These are phyloP conservation scores for Wickerhamiella vanderwaltii DNA, from an alignment of 805 yeast species.

Conservation along the genomic window DNA sequence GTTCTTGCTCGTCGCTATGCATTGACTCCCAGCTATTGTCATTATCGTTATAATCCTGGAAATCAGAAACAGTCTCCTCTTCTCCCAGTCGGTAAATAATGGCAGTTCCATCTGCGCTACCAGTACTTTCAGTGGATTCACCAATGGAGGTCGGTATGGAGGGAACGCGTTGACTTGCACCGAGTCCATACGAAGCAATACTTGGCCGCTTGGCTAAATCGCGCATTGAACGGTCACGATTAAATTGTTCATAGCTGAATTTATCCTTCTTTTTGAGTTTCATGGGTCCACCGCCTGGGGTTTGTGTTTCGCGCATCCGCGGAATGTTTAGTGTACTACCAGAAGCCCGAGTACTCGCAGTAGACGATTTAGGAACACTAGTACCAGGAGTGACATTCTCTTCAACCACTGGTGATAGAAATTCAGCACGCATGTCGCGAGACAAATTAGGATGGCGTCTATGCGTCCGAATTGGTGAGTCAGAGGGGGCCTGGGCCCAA, in stretches of 20 bases:
- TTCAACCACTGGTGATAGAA: constrained; percentile 6
- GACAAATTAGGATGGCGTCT: constrained; percentile 10
- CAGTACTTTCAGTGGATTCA: background rate
- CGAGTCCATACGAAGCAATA: constrained; percentile 6
- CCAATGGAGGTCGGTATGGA: too few species aligned
- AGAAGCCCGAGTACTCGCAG: background rate
- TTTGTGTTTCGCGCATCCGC: background rate
- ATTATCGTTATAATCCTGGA: background rate
- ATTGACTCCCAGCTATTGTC: constrained; percentile 8
- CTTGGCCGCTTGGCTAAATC: constrained; percentile 8
- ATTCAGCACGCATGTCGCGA: constrained; percentile 4
- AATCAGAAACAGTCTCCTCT: background rate
- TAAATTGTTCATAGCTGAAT: background rate
- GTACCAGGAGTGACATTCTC: background rate
- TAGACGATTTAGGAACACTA: background rate
- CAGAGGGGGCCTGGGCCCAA: constrained; percentile 22
- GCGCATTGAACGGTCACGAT: constrained; percentile 7
- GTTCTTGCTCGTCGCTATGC: constrained; percentile 22
- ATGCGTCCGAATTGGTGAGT: background rate
- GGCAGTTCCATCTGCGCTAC: constrained; percentile 7
- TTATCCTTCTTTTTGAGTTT: constrained; percentile 5
- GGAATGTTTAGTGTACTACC: background rate
- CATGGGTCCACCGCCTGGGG: constrained; percentile 3
- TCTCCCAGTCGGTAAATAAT: constrained; percentile 5
- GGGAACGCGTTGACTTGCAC: background rate